Conservation (phyloP, 2,329 filamentous ascomycete species). For the Fusarium anthophilum region DNA sequence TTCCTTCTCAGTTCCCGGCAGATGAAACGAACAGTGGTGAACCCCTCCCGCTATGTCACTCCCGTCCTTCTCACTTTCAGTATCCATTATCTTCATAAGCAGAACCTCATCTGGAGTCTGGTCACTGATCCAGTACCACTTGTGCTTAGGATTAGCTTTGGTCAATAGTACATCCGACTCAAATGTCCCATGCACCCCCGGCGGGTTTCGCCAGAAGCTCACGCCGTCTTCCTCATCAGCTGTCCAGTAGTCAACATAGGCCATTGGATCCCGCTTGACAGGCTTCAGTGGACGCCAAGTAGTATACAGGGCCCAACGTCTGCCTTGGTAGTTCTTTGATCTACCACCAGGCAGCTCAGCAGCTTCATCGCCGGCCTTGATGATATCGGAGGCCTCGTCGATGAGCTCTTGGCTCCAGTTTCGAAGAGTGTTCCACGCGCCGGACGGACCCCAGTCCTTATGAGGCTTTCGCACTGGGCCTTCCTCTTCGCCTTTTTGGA, state of each 20-base stretch:
- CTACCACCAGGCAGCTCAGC: not conserved
- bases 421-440: not conserved
- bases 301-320: not conserved
- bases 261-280: not conserved
- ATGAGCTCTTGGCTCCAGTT: not conserved
- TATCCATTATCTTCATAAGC: not conserved
- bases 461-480: not conserved
- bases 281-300: not conserved
- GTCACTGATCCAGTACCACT: not conserved
- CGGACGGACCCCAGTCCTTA: not conserved
- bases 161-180: not conserved
- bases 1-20: not conserved
- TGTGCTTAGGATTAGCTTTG: not conserved
- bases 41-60: not conserved
- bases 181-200: not conserved
- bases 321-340: not conserved
- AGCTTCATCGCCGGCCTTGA: not conserved
- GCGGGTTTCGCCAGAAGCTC: not conserved
- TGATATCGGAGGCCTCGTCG: not conserved
- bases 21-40: not conserved
- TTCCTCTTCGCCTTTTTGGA: not conserved
- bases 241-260: not conserved
- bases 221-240: not conserved
- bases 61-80: not conserved
- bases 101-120: not conserved